Percentiles rank a stretch among this genome's conserved stretches.
phyloP scores from a whole-genome alignment of 257 asterid genomes.

The Nicotiana tomentosiformis region DNA sequence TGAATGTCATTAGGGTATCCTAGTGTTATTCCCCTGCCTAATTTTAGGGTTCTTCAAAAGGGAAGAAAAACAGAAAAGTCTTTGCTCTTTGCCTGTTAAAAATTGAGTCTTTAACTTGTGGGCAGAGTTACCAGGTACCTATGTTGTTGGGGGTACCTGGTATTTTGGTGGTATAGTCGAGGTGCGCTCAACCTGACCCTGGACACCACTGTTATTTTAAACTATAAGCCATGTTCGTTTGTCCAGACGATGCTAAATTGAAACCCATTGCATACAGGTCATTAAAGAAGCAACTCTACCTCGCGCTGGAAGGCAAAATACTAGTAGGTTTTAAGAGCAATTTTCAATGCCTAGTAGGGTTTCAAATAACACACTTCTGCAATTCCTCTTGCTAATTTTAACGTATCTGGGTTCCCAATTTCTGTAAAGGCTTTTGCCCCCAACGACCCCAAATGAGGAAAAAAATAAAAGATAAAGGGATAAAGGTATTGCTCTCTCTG shows the following conservation, averaged over 20 bases:
- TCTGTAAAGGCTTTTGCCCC: not conserved
- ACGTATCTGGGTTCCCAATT: not conserved
- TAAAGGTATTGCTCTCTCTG: not conserved
- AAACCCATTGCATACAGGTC: not conserved
- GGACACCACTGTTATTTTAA: not conserved
- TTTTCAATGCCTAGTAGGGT: not conserved
- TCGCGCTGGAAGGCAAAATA: not conserved
- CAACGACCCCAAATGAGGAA: not conserved
- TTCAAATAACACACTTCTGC: not conserved
- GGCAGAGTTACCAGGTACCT: too few species aligned
- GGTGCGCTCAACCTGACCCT: too few species aligned
- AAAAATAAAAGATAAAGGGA: not conserved
- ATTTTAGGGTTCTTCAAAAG: not conserved
- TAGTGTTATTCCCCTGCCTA: not conserved
- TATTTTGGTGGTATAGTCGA: too few species aligned
- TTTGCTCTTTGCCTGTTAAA: not conserved
- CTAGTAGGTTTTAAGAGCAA: not conserved
- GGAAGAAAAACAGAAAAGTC: not conserved
- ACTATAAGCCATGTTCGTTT: not conserved
- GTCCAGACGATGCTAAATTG: not conserved
- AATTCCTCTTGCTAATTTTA: not conserved
- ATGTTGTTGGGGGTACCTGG: too few species aligned
- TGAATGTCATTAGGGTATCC: not conserved
- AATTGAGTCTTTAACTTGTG: not conserved
- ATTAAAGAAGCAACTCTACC: not conserved